Evolutionary conservation across 768 basidiomycete genomes (phyloP).

Genomic region (Boletus subparvulus): DNA sequence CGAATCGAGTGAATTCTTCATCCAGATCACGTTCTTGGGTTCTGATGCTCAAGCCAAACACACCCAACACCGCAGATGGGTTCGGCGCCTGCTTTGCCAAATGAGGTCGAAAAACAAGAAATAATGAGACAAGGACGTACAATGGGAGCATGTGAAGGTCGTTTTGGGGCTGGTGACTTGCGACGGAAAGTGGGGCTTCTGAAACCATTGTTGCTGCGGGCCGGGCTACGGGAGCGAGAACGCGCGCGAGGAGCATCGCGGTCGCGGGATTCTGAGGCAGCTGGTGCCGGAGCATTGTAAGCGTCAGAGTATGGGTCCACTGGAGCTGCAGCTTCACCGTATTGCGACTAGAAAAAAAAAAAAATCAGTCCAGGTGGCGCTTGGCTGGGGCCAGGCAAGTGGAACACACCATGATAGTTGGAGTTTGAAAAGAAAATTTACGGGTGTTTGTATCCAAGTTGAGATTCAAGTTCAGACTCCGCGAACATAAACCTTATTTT

Average conservation of each 20-base stretch:
- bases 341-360: constrained; percentile 42
- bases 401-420: constrained; percentile 67
- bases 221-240: constrained; percentile 73
- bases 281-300: constrained; percentile 64
- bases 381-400: constrained; percentile 12
- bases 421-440: constrained; percentile 43
- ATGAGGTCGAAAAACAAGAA: constrained; percentile 33
- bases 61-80: constrained; percentile 87
- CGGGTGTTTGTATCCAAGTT: constrained; percentile 43
- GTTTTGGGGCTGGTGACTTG: constrained; percentile 58
- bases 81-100: constrained; percentile 70
- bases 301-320: constrained; percentile 84
- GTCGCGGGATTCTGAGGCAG: constrained; percentile 46
- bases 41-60: constrained; percentile 97
- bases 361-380: not conserved
- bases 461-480: constrained; percentile 29
- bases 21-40: constrained; percentile 93
- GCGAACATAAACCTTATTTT: constrained; percentile 37
- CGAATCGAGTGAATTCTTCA: constrained; percentile 88
- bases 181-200: constrained; percentile 59
- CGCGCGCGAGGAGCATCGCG: constrained; percentile 64
- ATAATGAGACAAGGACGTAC: constrained; percentile 43
- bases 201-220: constrained; percentile 51
- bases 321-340: constrained; percentile 60
- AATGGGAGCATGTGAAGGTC: constrained; percentile 70